Evolutionary conservation across 2,329 filamentous ascomycete species (phyloP).

Genomic region (Coleophoma cylindrospora): DNA sequence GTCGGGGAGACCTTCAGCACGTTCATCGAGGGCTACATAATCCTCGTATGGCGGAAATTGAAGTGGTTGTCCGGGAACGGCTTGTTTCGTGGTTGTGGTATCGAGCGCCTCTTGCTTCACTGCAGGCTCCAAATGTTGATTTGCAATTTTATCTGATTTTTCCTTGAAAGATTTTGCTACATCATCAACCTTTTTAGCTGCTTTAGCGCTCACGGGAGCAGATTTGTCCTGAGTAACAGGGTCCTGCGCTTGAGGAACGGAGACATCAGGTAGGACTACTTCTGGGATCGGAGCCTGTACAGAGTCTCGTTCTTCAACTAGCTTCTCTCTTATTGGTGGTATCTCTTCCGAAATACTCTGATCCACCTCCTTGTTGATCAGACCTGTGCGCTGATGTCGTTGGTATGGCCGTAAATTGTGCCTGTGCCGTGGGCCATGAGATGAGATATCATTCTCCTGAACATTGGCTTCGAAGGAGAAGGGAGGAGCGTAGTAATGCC

Average conservation of each 20-base stretch:
- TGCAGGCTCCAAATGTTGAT: not conserved
- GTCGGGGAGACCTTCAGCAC: slow-evolving; percentile 28
- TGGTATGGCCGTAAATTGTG: not conserved
- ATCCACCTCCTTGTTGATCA: not conserved
- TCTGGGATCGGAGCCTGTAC: not conserved
- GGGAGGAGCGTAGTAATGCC: not conserved
- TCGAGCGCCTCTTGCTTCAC: not conserved
- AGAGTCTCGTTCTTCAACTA: not conserved
- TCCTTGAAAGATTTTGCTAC: not conserved
- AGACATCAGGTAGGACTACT: too few species aligned
- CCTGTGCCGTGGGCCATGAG: not conserved
- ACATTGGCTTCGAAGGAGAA: not conserved
- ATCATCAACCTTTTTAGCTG: not conserved
- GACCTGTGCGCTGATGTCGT: not conserved
- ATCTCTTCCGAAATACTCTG: not conserved
- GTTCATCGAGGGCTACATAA: slow-evolving; percentile 6
- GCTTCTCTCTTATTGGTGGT: not conserved
- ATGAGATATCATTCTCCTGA: not conserved
- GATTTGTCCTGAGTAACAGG: too few species aligned
- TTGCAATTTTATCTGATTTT: not conserved
- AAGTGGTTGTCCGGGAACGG: not conserved
- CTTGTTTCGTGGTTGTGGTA: not conserved
- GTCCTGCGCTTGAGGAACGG: too few species aligned
- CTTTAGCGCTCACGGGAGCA: not conserved
- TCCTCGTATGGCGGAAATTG: slow-evolving; percentile 9